Evolutionary conservation across 441 rosid genomes (phyloP).

Genomic region (Hura crepitans): DNA sequence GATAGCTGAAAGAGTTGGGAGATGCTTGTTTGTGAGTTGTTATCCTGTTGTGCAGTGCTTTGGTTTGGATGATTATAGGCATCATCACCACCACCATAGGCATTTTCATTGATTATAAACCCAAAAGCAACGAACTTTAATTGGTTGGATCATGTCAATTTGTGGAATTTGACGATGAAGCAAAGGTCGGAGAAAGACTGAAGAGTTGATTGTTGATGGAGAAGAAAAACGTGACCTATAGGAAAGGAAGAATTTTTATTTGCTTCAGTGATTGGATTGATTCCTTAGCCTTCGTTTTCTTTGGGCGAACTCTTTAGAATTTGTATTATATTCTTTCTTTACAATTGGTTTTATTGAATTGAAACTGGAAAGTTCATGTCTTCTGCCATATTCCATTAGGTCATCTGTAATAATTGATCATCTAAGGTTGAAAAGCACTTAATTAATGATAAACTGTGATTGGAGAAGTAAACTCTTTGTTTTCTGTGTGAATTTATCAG

Average conservation of each 20-base stretch:
- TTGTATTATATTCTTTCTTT: neutral
- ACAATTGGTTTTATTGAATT: neutral
- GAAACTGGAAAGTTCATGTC: neutral
- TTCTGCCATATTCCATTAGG: neutral
- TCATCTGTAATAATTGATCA: too few species aligned
- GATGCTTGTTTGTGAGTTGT: slow-evolving; percentile 44
- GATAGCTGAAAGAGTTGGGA: slow-evolving; percentile 34
- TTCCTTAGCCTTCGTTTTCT: neutral
- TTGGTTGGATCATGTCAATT: too few species aligned
- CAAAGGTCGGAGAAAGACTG: too few species aligned
- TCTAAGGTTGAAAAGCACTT: too few species aligned
- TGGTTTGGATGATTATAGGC: slow-evolving; percentile 46
- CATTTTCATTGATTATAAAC: slow-evolving; percentile 34
- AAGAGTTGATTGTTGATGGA: too few species aligned
- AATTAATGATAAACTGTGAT: too few species aligned
- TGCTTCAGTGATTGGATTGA: neutral
- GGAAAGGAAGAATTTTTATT: neutral
- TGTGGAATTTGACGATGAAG: too few species aligned
- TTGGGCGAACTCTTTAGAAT: too few species aligned
- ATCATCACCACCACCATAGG: slow-evolving; percentile 40
- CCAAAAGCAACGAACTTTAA: neutral
- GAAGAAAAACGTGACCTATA: too few species aligned
- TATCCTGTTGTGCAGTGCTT: slow-evolving; percentile 44
- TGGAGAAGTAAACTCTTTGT: too few species aligned
- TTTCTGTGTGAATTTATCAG: too few species aligned